Base-by-base conservation (phyloP, 2,329 filamentous ascomycete genomes). In the Alternaria viburni region DNA sequence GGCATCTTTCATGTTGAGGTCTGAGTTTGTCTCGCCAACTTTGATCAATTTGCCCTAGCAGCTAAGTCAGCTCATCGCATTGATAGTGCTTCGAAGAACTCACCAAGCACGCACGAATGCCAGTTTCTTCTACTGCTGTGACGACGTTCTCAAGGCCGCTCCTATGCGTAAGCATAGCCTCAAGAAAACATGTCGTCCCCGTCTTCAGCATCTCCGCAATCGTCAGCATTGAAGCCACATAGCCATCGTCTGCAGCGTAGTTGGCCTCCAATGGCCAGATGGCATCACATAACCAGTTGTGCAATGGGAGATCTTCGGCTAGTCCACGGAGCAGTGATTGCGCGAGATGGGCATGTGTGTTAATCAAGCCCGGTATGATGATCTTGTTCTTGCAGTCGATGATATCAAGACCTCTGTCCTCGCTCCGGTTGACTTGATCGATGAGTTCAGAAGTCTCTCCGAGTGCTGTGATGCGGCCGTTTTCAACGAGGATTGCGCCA, bases 401-500 rank as follows among this genome's bases (percentile, higher is more conserved):
- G 7, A 70, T 57, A 3, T 68, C 50, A 2, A 67, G 49, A 5
- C 65, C 32, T 13, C 46, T 15, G 5, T 49, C 17, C 6, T 17
- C 10, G 19, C 12, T 30, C n/a, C 41, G 26, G 11, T 57, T n/a
- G 11, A 61, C 21, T 44, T 54, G 26, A 3, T 59, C 15, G 10
- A 69, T 19, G 1, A 84, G 72, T 3, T 72, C 54, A 6, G 65
- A 51, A 0, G 81, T 77, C 59, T 84, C 83, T 25, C 81, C 83
- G 50, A 87, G 77, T 46, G 79, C 80, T 0, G 73, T 65, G 60
- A 87, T 86, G 6, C 68, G 78, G 30, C 76, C 67, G 28, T 72
- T 77, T 6, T 76, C 60, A 5, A 85, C 77, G 1, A 83, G 76
- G 28, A 87, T 75, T 12, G 80, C 81, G 13, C 85, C 85, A 63